Base-by-base conservation (phyloP, 2,329 filamentous ascomycete species). In the Penicillium griseofulvum region DNA sequence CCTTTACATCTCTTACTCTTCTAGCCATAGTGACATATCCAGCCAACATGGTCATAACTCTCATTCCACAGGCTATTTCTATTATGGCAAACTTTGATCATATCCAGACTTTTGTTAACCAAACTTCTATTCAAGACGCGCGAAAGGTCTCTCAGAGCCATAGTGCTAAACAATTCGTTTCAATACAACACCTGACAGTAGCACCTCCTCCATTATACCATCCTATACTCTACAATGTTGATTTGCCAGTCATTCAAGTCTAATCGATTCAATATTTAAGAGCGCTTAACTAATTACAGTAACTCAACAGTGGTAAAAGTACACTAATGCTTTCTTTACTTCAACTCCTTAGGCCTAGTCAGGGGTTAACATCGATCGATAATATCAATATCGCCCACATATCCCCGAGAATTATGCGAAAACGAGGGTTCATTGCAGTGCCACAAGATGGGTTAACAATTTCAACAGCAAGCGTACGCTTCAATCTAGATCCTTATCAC, bases 1-100 rank as follows among this genome's bases (percentile, higher is more conserved):
- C 29, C 19, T 55, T 55, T 19, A 47, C 53, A 12, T 38, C 53
- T 16, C 31, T 55, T 28, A 48, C 53, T 41, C 48, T 52, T 6
- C 53, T 55, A 31, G 48, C 41, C n/a, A 44, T 55, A 33, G 53
- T 55, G 4, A 55, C 53, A 22, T 48, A 55, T 31, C 53, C 53
- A 47, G 53, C 53, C n/a, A 55, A 55, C 10, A 55, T 55, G 53
- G 28, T 55, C 14, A 55, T 55, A 48, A 55, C 53, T 29, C 33
- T 55, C 7, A 44, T 55, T 28, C 53, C 53, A 16, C 47, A 31
- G 8, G 53, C 53, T 1, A 34, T 52, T 46, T 29, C 53, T 31
- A 17, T 45, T 19, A 37, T 47, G 28, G 48, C 53, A 37, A 55
- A 55, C 29, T 52, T 55, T 9, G 43, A 46, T 11, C 43, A 29